A percentile compares a stretch with the other conserved stretches of the same genome.
Evolutionary conservation across 1,284 basidiomycete genomes (phyloP).

Genomic region (Microbotryum scabiosae): DNA sequence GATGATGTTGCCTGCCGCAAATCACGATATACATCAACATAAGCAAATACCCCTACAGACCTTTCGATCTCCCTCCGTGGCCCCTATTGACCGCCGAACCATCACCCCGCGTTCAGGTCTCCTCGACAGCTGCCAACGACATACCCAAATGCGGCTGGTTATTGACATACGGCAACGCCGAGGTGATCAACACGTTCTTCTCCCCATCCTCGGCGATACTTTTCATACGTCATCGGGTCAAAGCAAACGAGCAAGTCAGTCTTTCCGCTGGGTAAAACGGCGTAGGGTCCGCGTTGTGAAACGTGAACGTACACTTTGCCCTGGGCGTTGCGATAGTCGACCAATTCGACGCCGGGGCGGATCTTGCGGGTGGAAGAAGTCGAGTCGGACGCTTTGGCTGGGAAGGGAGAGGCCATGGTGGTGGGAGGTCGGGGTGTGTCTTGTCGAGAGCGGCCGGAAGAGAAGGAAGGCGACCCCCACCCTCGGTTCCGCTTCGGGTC

Average conservation of each 20-base stretch:
- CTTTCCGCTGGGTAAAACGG: too few relatives aligned
- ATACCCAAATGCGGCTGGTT: slow-evolving; percentile 93
- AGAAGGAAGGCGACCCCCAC: too few relatives aligned
- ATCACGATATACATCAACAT: background rate
- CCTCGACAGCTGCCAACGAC: slow-evolving; percentile 26
- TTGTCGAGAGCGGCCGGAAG: background rate
- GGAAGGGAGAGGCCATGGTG: slow-evolving; percentile 28
- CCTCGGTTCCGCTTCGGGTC: too few relatives aligned
- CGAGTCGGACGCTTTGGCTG: slow-evolving; percentile 1
- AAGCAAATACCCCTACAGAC: background rate
- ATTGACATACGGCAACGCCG: slow-evolving; percentile 93
- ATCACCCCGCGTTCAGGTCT: background rate
- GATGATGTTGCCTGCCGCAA: slow-evolving; percentile 78
- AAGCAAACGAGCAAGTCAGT: background rate
- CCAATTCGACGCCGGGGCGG: slow-evolving; percentile 18
- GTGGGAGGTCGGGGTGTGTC: too few relatives aligned
- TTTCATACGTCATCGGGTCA: background rate
- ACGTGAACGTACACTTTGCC: slow-evolving; percentile 23
- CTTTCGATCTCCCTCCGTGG: background rate
- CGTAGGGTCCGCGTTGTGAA: background rate
- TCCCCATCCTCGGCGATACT: slow-evolving; percentile 80
- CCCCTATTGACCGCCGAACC: background rate
- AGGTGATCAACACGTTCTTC: slow-evolving; percentile 83
- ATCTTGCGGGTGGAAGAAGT: slow-evolving; percentile 14
- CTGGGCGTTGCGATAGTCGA: slow-evolving; percentile 17